A percentile compares a stretch with the other conserved stretches of the same genome.
These are phyloP conservation scores for Psilocybe cubensis DNA, from an alignment of 768 basidiomycete species.

Conservation along the genomic window DNA sequence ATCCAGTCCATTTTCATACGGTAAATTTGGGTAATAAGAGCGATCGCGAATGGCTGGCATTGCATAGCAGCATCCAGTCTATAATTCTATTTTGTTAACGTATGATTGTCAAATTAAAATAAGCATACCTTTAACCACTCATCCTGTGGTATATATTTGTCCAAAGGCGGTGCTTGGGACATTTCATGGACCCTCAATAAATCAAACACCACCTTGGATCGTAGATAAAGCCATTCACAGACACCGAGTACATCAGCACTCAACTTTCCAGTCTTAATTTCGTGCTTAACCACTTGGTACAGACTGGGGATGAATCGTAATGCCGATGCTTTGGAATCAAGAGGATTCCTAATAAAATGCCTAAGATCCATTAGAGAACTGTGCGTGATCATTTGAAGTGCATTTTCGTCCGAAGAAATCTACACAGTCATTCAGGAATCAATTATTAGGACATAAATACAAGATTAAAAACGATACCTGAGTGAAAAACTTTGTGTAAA, in stretches of 20 bases:
- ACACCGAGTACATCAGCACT: neutral
- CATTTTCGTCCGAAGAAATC: conserved; percentile 3
- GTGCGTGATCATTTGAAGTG: conserved; percentile 2
- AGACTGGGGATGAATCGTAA: neutral
- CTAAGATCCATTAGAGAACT: neutral
- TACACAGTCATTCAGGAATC: neutral
- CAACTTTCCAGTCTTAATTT: neutral
- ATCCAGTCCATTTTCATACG: conserved; percentile 22
- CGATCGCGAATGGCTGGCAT: conserved; percentile 31
- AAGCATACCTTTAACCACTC: conserved; percentile 15
- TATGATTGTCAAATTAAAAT: neutral
- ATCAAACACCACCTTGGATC: neutral
- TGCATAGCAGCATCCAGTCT: conserved; percentile 34
- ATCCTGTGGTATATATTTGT: neutral
- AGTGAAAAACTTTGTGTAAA: neutral
- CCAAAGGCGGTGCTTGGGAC: too few species aligned
- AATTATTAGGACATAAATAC: neutral
- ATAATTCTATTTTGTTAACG: neutral
- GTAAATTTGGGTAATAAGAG: conserved; percentile 29
- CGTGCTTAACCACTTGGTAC: neutral
- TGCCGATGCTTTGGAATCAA: neutral
- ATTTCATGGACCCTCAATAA: neutral
- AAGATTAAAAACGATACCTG: neutral
- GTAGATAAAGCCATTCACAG: conserved; percentile 11
- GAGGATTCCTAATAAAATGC: neutral